These are phyloP conservation scores for Medicago ruthenica DNA, from an alignment of 306 rosid species.

Conservation along the genomic window DNA sequence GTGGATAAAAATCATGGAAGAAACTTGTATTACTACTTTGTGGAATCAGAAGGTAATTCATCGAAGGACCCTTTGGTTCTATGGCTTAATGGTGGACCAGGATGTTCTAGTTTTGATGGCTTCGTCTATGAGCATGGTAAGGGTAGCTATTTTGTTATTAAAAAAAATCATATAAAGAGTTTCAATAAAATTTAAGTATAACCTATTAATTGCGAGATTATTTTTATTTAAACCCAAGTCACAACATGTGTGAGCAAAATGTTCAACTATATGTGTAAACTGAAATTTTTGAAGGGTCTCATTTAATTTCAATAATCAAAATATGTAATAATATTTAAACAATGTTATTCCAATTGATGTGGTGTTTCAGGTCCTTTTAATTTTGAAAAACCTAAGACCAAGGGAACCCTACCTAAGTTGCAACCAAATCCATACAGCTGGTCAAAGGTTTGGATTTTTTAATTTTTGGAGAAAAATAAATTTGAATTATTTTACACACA, in stretches of 20 bases:
- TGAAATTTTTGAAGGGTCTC: too few species aligned
- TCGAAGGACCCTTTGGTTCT: slow-evolving; percentile 81
- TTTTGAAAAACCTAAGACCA: slow-evolving; percentile 64
- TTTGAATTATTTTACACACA: background rate
- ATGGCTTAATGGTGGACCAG: slow-evolving; percentile 98
- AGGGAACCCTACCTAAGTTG: slow-evolving; percentile 56
- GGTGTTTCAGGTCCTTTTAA: slow-evolving; percentile 81
- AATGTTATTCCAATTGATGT: slow-evolving; percentile 1
- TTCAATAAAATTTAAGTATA: too few species aligned
- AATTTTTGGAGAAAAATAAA: background rate
- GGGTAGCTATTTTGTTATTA: too few species aligned
- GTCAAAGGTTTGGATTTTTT: slow-evolving; percentile 66
- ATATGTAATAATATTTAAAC: background rate
- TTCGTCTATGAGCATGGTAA: slow-evolving; percentile 89
- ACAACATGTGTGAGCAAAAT: too few species aligned
- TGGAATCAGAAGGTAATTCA: slow-evolving; percentile 72
- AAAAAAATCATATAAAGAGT: too few species aligned
- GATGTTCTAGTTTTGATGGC: slow-evolving; percentile 93
- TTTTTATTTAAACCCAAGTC: too few species aligned
- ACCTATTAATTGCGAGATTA: too few species aligned
- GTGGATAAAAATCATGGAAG: background rate
- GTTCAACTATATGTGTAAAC: too few species aligned
- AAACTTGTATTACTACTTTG: slow-evolving; percentile 54
- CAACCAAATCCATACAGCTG: slow-evolving; percentile 55
- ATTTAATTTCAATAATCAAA: background rate